Percentiles rank a stretch among this genome's conserved stretches.
Evolutionary conservation across 2,329 filamentous ascomycete genomes (phyloP).

Genomic region (Trichoderma hamatum): DNA sequence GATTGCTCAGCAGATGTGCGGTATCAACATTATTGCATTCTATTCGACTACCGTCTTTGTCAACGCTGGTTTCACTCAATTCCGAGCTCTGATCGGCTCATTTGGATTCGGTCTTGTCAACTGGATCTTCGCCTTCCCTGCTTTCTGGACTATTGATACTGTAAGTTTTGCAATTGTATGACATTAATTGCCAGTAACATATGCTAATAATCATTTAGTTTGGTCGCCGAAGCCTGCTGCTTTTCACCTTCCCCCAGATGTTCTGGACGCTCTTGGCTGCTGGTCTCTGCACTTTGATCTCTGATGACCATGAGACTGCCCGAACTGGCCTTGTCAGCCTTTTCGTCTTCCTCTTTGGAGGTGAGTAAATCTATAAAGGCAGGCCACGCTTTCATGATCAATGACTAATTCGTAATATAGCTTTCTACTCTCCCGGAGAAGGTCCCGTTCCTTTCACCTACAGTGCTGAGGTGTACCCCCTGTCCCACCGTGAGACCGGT

Average conservation of each 20-base stretch:
- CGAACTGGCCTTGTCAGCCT: slow-evolving; percentile 60
- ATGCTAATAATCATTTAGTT: slow-evolving; percentile 41
- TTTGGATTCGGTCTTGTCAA: slow-evolving; percentile 59
- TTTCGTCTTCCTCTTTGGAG: slow-evolving; percentile 67
- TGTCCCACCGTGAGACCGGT: slow-evolving; percentile 65
- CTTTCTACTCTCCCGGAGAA: slow-evolving; percentile 68
- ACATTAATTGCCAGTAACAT: background rate
- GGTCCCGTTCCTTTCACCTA: slow-evolving; percentile 66
- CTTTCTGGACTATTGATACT: slow-evolving; percentile 68
- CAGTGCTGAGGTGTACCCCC: slow-evolving; percentile 65
- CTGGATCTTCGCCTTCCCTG: slow-evolving; percentile 68
- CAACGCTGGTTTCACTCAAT: slow-evolving; percentile 58
- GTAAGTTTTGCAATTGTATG: slow-evolving; percentile 27
- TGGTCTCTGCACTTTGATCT: slow-evolving; percentile 44
- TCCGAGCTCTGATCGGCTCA: slow-evolving; percentile 55
- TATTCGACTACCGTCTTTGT: slow-evolving; percentile 67
- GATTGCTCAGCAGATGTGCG: slow-evolving; percentile 74
- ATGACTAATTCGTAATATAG: slow-evolving; percentile 26
- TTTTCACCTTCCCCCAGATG: slow-evolving; percentile 71
- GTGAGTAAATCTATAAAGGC: slow-evolving; percentile 21
- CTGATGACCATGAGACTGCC: slow-evolving; percentile 41
- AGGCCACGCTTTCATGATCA: background rate
- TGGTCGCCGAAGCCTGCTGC: slow-evolving; percentile 62
- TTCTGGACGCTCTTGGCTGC: slow-evolving; percentile 56
- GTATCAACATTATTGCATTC: slow-evolving; percentile 72